Percentiles rank a stretch among this genome's conserved stretches.
Conservation (phyloP, 768 basidiomycete species). For the Boletus sp. region DNA sequence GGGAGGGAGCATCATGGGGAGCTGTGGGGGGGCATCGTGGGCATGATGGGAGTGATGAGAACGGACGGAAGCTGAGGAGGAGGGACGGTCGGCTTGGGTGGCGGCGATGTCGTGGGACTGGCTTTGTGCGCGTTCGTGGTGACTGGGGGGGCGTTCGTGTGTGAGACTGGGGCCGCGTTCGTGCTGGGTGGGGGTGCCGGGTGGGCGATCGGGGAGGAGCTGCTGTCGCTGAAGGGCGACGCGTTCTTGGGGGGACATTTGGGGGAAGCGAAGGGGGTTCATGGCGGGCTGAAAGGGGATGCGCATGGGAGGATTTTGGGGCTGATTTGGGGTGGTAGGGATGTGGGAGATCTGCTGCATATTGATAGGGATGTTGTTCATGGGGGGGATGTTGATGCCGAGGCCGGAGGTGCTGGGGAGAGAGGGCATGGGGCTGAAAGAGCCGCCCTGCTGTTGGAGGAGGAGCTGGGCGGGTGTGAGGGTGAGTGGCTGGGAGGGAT, state of each 20-base stretch:
- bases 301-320: constrained; percentile 23
- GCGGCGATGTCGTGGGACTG: constrained; percentile 22
- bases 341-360: constrained; percentile 25
- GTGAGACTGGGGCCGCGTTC: constrained; percentile 21
- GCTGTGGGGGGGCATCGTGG: constrained; percentile 10
- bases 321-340: constrained; percentile 16
- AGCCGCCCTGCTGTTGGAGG: constrained; percentile 31
- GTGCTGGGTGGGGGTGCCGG: constrained; percentile 18
- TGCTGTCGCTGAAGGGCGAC: constrained; percentile 29
- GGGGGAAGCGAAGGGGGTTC: constrained; percentile 25
- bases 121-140: constrained; percentile 22
- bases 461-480: constrained; percentile 38
- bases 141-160: constrained; percentile 25
- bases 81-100: constrained; percentile 23
- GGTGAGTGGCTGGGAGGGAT: constrained; percentile 15
- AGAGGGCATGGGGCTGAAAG: constrained; percentile 11
- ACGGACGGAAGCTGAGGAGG: constrained; percentile 27
- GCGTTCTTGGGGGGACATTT: constrained; percentile 30
- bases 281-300: constrained; percentile 13
- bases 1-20: constrained; percentile 24
- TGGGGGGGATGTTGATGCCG: neutral
- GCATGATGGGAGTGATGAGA: constrained; percentile 26
- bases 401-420: constrained; percentile 6
- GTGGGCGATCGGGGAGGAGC: constrained; percentile 18
- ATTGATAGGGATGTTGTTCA: constrained; percentile 8